Percentiles rank a stretch among this genome's conserved stretches.
These are phyloP conservation scores for Boletus rufocinnamomeus DNA, from an alignment of 768 basidiomycete species.

Conservation along the genomic window DNA sequence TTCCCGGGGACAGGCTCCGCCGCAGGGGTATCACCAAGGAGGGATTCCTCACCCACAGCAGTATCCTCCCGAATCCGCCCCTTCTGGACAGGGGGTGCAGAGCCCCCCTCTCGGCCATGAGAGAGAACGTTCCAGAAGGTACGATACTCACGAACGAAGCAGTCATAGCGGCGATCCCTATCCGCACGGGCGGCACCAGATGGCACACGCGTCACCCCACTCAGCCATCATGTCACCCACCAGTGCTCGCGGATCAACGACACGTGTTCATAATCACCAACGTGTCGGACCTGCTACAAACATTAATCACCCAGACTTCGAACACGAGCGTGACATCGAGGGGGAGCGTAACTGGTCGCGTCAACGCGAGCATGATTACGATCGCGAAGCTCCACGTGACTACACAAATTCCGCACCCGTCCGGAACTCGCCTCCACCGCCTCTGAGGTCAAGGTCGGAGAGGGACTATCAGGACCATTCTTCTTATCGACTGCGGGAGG, in stretches of 20 bases:
- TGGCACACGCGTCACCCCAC: slow-evolving; percentile 36
- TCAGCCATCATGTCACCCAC: slow-evolving; percentile 39
- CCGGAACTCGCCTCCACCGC: slow-evolving; percentile 46
- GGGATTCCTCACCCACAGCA: slow-evolving; percentile 46
- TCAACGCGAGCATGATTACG: slow-evolving; percentile 45
- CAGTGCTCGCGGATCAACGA: slow-evolving; percentile 36
- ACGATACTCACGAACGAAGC: slow-evolving; percentile 46
- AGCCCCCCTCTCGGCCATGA: slow-evolving; percentile 52
- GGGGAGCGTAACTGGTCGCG: slow-evolving; percentile 44
- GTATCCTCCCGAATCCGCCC: slow-evolving; percentile 46
- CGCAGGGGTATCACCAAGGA: slow-evolving; percentile 37
- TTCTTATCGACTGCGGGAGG: slow-evolving; percentile 33
- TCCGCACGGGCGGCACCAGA: slow-evolving; percentile 34
- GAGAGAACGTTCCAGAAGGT: slow-evolving; percentile 47
- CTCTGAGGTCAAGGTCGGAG: slow-evolving; percentile 40
- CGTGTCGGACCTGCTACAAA: slow-evolving; percentile 64
- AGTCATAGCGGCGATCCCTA: slow-evolving; percentile 38
- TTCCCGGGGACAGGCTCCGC: slow-evolving; percentile 45
- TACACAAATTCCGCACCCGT: slow-evolving; percentile 27
- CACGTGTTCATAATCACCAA: slow-evolving; percentile 63
- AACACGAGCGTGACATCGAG: slow-evolving; percentile 47
- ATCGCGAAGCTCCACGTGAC: slow-evolving; percentile 39
- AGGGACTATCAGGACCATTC: slow-evolving; percentile 35
- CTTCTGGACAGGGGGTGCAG: slow-evolving; percentile 48
- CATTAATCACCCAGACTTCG: slow-evolving; percentile 44